Evolutionary conservation across 176 grass and related monocot genomes (phyloP), one percentile per base, ranked within the genome.

Genomic region (Phoenix roebelenii): DNA sequence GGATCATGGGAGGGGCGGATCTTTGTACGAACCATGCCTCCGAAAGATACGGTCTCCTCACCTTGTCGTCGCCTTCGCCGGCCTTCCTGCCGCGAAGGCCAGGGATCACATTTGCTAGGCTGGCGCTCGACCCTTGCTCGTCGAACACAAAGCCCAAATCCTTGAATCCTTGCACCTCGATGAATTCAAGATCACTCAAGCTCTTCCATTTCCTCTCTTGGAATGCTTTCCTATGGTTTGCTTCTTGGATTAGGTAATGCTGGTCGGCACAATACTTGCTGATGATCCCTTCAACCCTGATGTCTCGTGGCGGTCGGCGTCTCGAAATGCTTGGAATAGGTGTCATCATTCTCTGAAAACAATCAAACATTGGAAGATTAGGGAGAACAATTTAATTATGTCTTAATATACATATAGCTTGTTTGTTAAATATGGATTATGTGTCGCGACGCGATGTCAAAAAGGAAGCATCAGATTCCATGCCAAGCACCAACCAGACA

Each of bases 131-230:
- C 52, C 79, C 86, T 50, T 73, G 70, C 74, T 84, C 25, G 60
- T 90, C 86, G 51, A 95, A 90, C 52, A 84, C 86, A 53, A 95
- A 95, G n/a, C 91, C 86, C 23, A 90, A 68, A 68, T 90, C 91
- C 76, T 82, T 87, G 78, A 96, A 85, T 4, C 92, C 92, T 72
- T 96, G 86, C 55, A 96, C 78, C 78, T 96, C 87, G 48, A 90
- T 82, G 24, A 78, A 88, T 59, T 96, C 92, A 0, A 97, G 78
- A 18, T 85, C 78, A 44, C 78, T 88, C 17, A 73, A 76, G 65
- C 78, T 88, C 58, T 67, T 74, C 83, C 87, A 88, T 9, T 64
- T 96, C 74, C 73, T 90, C 49, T 80, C 82, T 25, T 77, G 64
- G 4, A 84, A 54, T 14, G 52, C 3, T 50, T 22, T 80, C 69